phyloP scores from a whole-genome alignment of 169 alveolate genomes.

The Babesia sp. region DNA sequence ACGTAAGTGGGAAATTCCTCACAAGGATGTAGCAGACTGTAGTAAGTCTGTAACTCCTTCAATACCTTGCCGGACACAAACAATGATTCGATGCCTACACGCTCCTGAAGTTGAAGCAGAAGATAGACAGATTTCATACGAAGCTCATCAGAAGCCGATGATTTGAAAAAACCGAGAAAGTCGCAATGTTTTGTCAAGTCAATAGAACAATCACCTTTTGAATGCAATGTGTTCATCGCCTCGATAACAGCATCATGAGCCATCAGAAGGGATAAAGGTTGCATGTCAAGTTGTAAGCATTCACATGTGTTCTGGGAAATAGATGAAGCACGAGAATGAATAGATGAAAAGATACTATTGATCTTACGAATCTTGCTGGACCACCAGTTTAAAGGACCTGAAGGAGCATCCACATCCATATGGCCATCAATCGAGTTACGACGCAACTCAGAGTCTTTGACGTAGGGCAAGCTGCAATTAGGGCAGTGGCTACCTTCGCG shows the following conservation, averaged over 20 bases:
- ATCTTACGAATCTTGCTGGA: slow-evolving; percentile 36
- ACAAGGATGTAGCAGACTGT: slow-evolving; percentile 12
- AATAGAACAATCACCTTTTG: not conserved
- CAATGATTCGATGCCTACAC: slow-evolving; percentile 31
- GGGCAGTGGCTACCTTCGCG: slow-evolving; percentile 34
- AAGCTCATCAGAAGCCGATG: slow-evolving; percentile 20
- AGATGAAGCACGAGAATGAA: not conserved
- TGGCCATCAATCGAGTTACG: not conserved
- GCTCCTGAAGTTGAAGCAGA: slow-evolving; percentile 35
- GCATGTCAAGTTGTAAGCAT: slow-evolving; percentile 41
- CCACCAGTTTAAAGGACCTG: slow-evolving; percentile 36
- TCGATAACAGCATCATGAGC: slow-evolving; percentile 59
- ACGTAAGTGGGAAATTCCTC: slow-evolving; percentile 18
- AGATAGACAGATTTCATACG: slow-evolving; percentile 34
- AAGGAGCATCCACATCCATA: slow-evolving; percentile 11
- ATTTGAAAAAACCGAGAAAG: slow-evolving; percentile 25
- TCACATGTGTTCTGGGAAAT: slow-evolving; percentile 21
- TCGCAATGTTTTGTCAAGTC: slow-evolving; percentile 21
- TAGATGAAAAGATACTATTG: slow-evolving; percentile 31
- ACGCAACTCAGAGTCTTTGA: not conserved
- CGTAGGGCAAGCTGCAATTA: slow-evolving; percentile 7
- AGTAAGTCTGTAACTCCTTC: slow-evolving; percentile 29
- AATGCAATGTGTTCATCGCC: slow-evolving; percentile 32
- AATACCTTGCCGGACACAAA: slow-evolving; percentile 20
- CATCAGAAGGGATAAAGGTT: slow-evolving; percentile 29